These are phyloP conservation scores for Trichoderma atroviride DNA, from an alignment of 2,329 filamentous ascomycete genomes.

Conservation along the genomic window DNA sequence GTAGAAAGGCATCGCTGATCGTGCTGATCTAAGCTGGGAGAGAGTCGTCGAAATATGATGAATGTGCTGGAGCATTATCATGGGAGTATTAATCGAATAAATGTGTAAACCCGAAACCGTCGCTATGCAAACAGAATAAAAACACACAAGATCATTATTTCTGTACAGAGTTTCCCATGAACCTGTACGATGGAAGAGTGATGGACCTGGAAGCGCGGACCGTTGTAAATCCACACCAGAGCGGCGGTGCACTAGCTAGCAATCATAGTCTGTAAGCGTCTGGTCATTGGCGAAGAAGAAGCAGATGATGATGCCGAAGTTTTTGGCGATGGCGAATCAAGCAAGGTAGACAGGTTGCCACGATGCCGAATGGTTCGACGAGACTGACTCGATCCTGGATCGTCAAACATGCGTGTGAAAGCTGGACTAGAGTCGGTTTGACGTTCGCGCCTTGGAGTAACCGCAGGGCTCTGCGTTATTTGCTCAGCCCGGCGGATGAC, in stretches of 20 bases:
- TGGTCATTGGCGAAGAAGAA: constrained; percentile 52
- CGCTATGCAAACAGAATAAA: constrained; percentile 44
- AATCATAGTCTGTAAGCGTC: constrained; percentile 66
- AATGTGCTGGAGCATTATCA: constrained; percentile 14
- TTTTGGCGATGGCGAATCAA: constrained; percentile 54
- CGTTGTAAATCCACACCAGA: background rate
- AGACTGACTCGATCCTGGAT: constrained; percentile 59
- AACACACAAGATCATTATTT: constrained; percentile 29
- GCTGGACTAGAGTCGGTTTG: constrained; percentile 63
- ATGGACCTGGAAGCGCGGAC: background rate
- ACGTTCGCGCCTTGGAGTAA: constrained; percentile 51
- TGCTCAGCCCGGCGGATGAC: constrained; percentile 62
- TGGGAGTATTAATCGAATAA: constrained; percentile 30
- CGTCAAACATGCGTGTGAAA: constrained; percentile 67
- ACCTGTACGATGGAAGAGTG: background rate
- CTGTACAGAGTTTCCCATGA: constrained; percentile 35
- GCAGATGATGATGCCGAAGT: constrained; percentile 60
- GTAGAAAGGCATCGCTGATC: constrained; percentile 2
- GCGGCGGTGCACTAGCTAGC: constrained; percentile 48
- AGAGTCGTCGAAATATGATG: constrained; percentile 6
- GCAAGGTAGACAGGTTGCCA: constrained; percentile 53
- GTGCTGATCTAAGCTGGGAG: constrained; percentile 1
- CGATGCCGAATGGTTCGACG: constrained; percentile 55
- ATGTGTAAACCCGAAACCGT: constrained; percentile 35
- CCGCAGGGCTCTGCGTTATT: constrained; percentile 57